Conservation (phyloP, 192 early-diverging fungal genomes). For the Podila clonocystis region DNA sequence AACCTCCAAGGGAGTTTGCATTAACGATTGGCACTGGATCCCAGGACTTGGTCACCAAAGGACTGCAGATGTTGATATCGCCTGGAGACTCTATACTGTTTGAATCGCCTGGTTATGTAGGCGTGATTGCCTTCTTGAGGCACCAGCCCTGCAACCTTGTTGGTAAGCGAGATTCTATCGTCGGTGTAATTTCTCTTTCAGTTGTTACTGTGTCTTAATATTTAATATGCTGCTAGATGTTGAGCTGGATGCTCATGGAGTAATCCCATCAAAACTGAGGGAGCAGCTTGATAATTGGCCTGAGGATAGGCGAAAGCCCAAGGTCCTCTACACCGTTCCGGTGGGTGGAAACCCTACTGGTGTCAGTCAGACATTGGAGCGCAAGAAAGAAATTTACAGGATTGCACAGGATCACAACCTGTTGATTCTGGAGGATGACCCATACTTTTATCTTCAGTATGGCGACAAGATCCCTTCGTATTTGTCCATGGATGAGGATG, state of each 20-base stretch:
- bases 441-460: constrained; percentile 93
- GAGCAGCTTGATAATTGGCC: constrained; percentile 56
- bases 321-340: constrained; percentile 81
- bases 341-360: constrained; percentile 94
- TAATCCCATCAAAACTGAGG: constrained; percentile 68
- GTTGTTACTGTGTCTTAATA: background rate
- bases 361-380: constrained; percentile 75
- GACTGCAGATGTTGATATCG: constrained; percentile 61
- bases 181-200: background rate
- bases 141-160: constrained; percentile 58
- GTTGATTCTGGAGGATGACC: constrained; percentile 95
- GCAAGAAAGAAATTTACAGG: constrained; percentile 82
- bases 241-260: constrained; percentile 60
- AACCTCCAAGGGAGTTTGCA: constrained; percentile 54
- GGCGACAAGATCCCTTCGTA: constrained; percentile 71
- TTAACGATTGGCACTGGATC: constrained; percentile 62
- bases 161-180: constrained; percentile 5
- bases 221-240: constrained; percentile 33
- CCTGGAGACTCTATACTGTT: constrained; percentile 59
- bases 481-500: constrained; percentile 90
- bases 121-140: constrained; percentile 55
- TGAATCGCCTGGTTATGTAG: constrained; percentile 64
- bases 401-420: constrained; percentile 80
- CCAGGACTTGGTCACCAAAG: constrained; percentile 66
- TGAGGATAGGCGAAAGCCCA: constrained; percentile 52